These are phyloP conservation scores for Suillus alpinus DNA, from an alignment of 768 basidiomycete species.

Conservation along the genomic window DNA sequence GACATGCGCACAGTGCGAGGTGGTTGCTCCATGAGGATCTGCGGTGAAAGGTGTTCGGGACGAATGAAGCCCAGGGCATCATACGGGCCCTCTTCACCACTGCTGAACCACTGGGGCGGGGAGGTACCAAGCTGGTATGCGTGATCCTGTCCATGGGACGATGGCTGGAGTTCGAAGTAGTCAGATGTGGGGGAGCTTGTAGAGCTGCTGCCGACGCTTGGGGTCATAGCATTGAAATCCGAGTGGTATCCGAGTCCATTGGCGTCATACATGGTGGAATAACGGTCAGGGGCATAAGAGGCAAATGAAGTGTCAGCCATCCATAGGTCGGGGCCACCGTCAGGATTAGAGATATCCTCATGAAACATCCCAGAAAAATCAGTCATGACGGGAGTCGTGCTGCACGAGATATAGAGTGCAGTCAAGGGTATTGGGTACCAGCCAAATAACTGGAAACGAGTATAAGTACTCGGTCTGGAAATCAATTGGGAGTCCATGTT, in stretches of 20 bases:
- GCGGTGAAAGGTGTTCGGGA: background rate
- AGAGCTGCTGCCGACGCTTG: slow-evolving; percentile 1
- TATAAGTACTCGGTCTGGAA: slow-evolving; percentile 1
- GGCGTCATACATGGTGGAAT: background rate
- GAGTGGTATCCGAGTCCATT: background rate
- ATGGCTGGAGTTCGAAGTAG: slow-evolving; percentile 2
- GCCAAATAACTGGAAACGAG: background rate
- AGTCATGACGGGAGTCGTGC: background rate
- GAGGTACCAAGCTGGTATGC: background rate
- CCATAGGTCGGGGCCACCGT: background rate
- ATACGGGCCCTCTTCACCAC: background rate
- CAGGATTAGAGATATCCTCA: background rate
- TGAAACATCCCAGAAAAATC: background rate
- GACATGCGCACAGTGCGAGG: slow-evolving; percentile 22
- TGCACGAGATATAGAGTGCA: background rate
- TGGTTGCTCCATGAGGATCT: background rate
- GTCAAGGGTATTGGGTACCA: background rate
- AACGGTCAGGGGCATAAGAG: background rate
- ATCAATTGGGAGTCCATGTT: background rate
- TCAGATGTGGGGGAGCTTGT: background rate
- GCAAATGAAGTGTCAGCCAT: background rate
- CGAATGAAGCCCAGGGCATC: background rate
- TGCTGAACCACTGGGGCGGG: background rate
- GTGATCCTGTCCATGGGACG: background rate
- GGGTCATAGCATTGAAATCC: slow-evolving; percentile 6